Evolutionary conservation across 768 basidiomycete species (phyloP).

Genomic region (Macrolepiota fuliginosa): DNA sequence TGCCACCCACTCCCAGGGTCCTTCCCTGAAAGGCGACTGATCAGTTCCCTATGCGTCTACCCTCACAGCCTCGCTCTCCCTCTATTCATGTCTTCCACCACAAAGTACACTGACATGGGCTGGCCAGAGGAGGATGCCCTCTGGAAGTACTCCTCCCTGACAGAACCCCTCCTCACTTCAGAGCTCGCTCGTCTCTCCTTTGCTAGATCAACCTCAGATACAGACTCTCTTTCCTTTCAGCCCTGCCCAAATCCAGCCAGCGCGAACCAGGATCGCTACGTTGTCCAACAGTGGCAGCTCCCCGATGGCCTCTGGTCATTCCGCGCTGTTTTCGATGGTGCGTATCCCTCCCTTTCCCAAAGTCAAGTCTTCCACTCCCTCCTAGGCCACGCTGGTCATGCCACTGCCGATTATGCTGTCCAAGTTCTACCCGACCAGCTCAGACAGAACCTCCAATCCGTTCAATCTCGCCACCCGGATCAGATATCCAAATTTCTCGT

Average conservation of each 20-base stretch:
- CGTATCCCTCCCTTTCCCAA: conserved; percentile 4
- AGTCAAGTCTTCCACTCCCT: background rate
- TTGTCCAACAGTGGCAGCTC: conserved; percentile 38
- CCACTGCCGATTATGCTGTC: conserved; percentile 41
- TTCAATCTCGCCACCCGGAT: conserved; percentile 12
- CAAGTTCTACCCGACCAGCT: conserved; percentile 30
- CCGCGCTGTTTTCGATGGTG: conserved; percentile 48
- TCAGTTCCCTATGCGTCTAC: background rate
- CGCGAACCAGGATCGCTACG: conserved; percentile 44
- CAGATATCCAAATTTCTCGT: conserved; percentile 31
- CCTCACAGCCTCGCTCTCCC: background rate
- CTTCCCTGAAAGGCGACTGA: conserved; percentile 2
- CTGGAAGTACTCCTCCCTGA: conserved; percentile 35
- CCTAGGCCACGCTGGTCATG: conserved; percentile 44
- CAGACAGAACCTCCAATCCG: conserved; percentile 21
- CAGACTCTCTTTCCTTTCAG: conserved; percentile 44
- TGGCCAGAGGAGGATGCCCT: conserved; percentile 28
- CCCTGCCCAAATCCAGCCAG: conserved; percentile 40
- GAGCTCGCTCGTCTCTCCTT: conserved; percentile 39
- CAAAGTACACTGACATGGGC: conserved; percentile 35
- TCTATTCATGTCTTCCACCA: conserved; percentile 11
- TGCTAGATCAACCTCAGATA: conserved; percentile 28
- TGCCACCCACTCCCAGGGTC: background rate
- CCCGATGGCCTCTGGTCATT: conserved; percentile 40
- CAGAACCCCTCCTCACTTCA: conserved; percentile 38